Percentiles rank a stretch among this genome's conserved stretches.
Conservation (phyloP, 352 stramenopile species). For the Pythium utonaiense region DNA sequence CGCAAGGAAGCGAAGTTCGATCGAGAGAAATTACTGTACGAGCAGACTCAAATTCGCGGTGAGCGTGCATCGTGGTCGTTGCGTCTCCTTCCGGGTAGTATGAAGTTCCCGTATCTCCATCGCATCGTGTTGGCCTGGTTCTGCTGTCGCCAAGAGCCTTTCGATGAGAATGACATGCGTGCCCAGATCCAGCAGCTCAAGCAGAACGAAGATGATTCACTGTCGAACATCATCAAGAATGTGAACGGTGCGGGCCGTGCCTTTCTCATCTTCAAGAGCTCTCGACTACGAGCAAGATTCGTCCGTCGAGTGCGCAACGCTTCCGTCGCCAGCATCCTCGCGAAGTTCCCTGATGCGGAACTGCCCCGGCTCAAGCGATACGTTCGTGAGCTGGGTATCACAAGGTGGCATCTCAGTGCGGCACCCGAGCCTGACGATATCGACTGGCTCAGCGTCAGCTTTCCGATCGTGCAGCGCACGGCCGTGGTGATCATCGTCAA, state of each 20-base stretch:
- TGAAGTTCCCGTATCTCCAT: conserved; percentile 64
- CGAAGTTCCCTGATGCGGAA: conserved; percentile 58
- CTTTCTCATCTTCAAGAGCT: conserved; percentile 81
- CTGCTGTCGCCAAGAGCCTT: conserved; percentile 48
- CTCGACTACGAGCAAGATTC: conserved; percentile 67
- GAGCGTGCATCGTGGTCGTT: conserved; percentile 63
- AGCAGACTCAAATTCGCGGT: conserved; percentile 23
- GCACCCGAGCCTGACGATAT: conserved; percentile 81
- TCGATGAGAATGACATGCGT: conserved; percentile 37
- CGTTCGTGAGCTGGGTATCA: conserved; percentile 75
- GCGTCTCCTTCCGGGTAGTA: conserved; percentile 57
- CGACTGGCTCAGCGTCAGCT: conserved; percentile 84
- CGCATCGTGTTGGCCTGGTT: conserved; percentile 41
- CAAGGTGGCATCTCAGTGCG: conserved; percentile 68
- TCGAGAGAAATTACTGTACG: conserved; percentile 54
- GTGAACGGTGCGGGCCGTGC: conserved; percentile 72
- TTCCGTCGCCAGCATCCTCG: conserved; percentile 73
- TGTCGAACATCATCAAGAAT: conserved; percentile 57
- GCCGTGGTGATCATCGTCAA: conserved; percentile 70
- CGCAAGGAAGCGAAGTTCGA: conserved; percentile 51
- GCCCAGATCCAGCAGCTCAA: conserved; percentile 59
- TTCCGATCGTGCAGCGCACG: conserved; percentile 78
- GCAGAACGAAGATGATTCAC: conserved; percentile 42
- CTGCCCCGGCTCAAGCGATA: conserved; percentile 63
- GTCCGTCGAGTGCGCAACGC: conserved; percentile 70